Evolutionary conservation across 495 filamentous ascomycete genomes (phyloP).

Genomic region (Hypoxylon crocopeplum): DNA sequence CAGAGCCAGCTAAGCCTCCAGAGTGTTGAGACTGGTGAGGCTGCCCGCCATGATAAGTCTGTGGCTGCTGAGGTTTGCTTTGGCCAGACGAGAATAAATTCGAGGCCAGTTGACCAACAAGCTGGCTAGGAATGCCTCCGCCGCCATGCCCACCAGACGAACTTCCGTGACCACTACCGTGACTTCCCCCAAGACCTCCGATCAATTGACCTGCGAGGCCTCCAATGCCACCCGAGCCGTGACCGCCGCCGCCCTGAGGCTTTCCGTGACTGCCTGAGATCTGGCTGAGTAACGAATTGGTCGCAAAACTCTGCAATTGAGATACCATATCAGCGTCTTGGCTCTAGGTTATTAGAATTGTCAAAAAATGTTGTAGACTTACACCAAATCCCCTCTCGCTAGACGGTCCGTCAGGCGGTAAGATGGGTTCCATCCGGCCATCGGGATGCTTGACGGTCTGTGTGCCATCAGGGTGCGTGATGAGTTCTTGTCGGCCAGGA

Average conservation of each 20-base stretch:
- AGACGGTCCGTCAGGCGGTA: slow-evolving; percentile 43
- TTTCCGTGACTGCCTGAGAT: slow-evolving; percentile 38
- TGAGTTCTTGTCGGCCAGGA: slow-evolving; percentile 53
- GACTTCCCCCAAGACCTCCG: slow-evolving; percentile 40
- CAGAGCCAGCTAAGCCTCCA: slow-evolving; percentile 48
- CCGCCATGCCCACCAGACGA: slow-evolving; percentile 43
- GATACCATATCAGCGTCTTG: slow-evolving; percentile 12
- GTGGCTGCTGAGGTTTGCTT: slow-evolving; percentile 44
- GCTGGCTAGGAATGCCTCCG: slow-evolving; percentile 49
- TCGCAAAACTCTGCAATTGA: slow-evolving; percentile 38
- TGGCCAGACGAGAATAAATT: slow-evolving; percentile 51
- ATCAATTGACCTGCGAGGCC: slow-evolving; percentile 47
- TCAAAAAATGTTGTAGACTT: slow-evolving; percentile 29
- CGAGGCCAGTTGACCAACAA: slow-evolving; percentile 55
- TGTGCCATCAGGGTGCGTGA: slow-evolving; percentile 60
- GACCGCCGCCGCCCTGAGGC: slow-evolving; percentile 35
- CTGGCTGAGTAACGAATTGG: slow-evolving; percentile 40
- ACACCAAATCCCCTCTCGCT: slow-evolving; percentile 57
- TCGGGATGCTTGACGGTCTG: slow-evolving; percentile 58
- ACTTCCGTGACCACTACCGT: slow-evolving; percentile 31
- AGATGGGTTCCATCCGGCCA: slow-evolving; percentile 57
- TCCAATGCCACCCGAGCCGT: slow-evolving; percentile 45
- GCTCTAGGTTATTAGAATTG: neutral
- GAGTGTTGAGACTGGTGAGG: slow-evolving; percentile 35
- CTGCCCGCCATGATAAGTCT: slow-evolving; percentile 47